Percentiles rank a stretch among this genome's conserved stretches.
These are phyloP conservation scores for Diaporthe longicolla DNA, from an alignment of 2,329 filamentous ascomycete species.

Conservation along the genomic window DNA sequence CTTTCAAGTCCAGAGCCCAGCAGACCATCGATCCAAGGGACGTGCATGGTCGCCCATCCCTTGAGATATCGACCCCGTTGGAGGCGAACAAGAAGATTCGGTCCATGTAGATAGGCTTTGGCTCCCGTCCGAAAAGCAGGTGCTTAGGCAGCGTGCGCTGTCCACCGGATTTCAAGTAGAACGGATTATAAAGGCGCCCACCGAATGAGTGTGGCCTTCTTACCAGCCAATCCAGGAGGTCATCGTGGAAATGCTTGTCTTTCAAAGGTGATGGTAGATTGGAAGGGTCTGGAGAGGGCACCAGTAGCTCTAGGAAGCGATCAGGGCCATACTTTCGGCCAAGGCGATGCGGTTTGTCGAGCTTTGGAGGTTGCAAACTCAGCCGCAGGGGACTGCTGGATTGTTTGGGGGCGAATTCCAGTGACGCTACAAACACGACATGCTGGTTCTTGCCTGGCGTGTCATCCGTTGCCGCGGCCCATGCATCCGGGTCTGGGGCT, in stretches of 20 bases:
- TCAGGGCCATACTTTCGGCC: constrained; percentile 70
- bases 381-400: constrained; percentile 60
- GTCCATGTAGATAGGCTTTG: constrained; percentile 54
- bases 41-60: constrained; percentile 46
- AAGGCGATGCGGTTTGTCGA: constrained; percentile 67
- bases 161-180: constrained; percentile 57
- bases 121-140: constrained; percentile 49
- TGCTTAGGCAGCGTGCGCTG: constrained; percentile 57
- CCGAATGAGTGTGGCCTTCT: constrained; percentile 58
- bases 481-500: not conserved
- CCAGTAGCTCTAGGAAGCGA: constrained; percentile 68
- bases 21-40: constrained; percentile 60
- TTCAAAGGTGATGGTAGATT: constrained; percentile 50
- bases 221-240: constrained; percentile 59
- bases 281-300: constrained; percentile 59
- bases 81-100: constrained; percentile 69
- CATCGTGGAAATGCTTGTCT: constrained; percentile 50
- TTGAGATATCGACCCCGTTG: constrained; percentile 60
- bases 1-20: constrained; percentile 64
- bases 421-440: constrained; percentile 59
- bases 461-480: not conserved
- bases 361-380: constrained; percentile 61
- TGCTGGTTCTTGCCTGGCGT: constrained; percentile 38
- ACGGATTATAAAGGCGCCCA: constrained; percentile 63
- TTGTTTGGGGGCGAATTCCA: constrained; percentile 55